phyloP scores from a whole-genome alignment of 179 eudicot genomes.

The Pouteria campechiana region DNA sequence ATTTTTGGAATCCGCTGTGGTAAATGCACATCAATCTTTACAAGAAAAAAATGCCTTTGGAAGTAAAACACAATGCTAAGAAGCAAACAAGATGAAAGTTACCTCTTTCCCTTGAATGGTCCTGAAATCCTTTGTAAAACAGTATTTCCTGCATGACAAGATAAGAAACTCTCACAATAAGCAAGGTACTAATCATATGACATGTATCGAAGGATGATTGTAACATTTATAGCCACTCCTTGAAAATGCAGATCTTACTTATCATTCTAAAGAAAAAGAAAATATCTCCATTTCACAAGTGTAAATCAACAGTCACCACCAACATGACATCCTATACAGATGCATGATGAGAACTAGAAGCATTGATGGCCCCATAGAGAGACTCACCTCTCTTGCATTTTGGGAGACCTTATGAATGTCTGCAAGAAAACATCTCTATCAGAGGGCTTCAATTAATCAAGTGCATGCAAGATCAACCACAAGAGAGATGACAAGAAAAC shows the following conservation, averaged over 20 bases:
- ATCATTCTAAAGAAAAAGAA: too few relatives aligned
- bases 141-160: constrained; percentile 41
- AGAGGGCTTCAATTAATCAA: too few relatives aligned
- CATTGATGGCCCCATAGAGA: too few relatives aligned
- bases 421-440: constrained; percentile 32
- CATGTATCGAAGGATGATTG: too few relatives aligned
- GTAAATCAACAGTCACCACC: not conserved
- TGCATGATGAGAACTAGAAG: not conserved
- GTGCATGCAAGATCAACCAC: too few relatives aligned
- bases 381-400: constrained; percentile 53
- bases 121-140: constrained; percentile 47
- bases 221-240: too few relatives aligned
- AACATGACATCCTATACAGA: constrained; percentile 1
- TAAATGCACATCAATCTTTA: constrained; percentile 3
- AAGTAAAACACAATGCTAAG: not conserved
- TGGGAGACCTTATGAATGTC: constrained; percentile 38
- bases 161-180: constrained; percentile 3
- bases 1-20: too few relatives aligned
- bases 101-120: constrained; percentile 19
- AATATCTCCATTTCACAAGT: not conserved
- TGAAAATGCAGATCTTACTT: too few relatives aligned
- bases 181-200: too few relatives aligned
- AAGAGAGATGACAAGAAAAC: too few relatives aligned
- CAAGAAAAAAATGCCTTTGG: not conserved
- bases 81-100: not conserved